Conservation (phyloP, 257 asterid species). For the Solanum pinnatisectum region DNA sequence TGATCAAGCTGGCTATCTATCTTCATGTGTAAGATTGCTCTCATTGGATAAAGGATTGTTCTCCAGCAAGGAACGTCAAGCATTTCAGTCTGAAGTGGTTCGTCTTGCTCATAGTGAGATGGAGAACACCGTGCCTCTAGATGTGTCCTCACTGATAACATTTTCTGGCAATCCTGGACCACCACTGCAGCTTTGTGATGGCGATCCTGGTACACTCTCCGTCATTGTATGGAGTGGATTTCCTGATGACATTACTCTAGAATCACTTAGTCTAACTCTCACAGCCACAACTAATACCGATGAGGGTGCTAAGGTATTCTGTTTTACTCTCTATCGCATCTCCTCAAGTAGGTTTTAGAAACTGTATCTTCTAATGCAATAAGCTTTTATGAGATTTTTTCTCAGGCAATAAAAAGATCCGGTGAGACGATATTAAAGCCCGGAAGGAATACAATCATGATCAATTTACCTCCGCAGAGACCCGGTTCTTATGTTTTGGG, state of each 20-base stretch:
- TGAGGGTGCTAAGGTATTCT: conserved; percentile 91
- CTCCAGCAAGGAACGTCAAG: conserved; percentile 80
- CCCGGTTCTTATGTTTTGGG: conserved; percentile 97
- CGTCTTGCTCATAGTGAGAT: conserved; percentile 91
- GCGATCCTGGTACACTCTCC: conserved; percentile 87
- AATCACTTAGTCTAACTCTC: conserved; percentile 81
- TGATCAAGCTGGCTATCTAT: conserved; percentile 94
- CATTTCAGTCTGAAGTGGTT: conserved; percentile 93
- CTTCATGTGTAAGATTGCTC: conserved; percentile 94
- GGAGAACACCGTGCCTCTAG: conserved; percentile 95
- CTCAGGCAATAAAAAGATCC: conserved; percentile 76
- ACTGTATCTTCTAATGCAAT: conserved; percentile 6
- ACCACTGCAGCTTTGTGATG: conserved; percentile 84
- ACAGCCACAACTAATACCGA: conserved; percentile 78
- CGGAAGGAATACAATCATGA: conserved; percentile 68
- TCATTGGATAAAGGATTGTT: conserved; percentile 84
- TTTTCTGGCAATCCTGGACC: conserved; percentile 94
- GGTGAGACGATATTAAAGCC: conserved; percentile 75
- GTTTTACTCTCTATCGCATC: not conserved
- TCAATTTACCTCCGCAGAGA: conserved; percentile 82
- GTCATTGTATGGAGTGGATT: conserved; percentile 95
- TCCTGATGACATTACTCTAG: conserved; percentile 95
- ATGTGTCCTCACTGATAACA: conserved; percentile 86
- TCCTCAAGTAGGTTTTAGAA: not conserved
- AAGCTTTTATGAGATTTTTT: conserved; percentile 1